phyloP scores from a whole-genome alignment of 2,329 filamentous ascomycete genomes.

The Hymenoscyphus fructigenus region DNA sequence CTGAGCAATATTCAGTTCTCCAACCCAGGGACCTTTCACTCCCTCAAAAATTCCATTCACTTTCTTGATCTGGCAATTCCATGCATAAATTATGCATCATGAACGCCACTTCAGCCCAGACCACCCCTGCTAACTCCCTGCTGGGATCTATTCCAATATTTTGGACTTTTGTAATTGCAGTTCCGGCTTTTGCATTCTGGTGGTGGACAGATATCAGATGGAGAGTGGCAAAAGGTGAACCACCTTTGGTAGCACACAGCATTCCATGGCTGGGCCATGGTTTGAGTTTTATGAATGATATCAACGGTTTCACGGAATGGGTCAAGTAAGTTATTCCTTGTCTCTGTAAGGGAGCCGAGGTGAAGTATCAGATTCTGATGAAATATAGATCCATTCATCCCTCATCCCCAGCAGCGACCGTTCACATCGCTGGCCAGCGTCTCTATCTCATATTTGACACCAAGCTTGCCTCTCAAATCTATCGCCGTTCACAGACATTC shows the following conservation, averaged over 20 bases:
- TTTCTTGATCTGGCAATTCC: not conserved
- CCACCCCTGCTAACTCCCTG: not conserved
- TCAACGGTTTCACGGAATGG: conserved; percentile 20
- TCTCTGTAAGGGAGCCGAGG: no score
- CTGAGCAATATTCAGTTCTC: not conserved
- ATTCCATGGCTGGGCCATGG: conserved; percentile 23
- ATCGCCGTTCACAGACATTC: conserved; percentile 25
- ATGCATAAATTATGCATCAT: not conserved
- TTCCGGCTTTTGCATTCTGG: conserved; percentile 12
- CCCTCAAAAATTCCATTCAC: no score
- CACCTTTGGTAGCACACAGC: conserved; percentile 18
- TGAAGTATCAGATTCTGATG: conserved; percentile 4
- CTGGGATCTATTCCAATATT: not conserved
- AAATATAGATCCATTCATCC: conserved; percentile 16
- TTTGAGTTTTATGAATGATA: conserved; percentile 22
- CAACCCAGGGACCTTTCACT: not conserved
- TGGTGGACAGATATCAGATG: conserved; percentile 16
- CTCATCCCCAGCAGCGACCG: conserved; percentile 13
- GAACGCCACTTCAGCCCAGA: not conserved
- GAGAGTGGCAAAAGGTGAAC: conserved; percentile 15
- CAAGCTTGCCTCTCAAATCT: conserved; percentile 26
- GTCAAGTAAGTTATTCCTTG: conserved; percentile 12
- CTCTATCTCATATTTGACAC: conserved; percentile 28
- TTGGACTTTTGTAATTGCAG: conserved; percentile 4
- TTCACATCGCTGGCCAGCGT: conserved; percentile 23